Conservation (phyloP, 2,329 filamentous ascomycete genomes). For the Oidium heveae region DNA sequence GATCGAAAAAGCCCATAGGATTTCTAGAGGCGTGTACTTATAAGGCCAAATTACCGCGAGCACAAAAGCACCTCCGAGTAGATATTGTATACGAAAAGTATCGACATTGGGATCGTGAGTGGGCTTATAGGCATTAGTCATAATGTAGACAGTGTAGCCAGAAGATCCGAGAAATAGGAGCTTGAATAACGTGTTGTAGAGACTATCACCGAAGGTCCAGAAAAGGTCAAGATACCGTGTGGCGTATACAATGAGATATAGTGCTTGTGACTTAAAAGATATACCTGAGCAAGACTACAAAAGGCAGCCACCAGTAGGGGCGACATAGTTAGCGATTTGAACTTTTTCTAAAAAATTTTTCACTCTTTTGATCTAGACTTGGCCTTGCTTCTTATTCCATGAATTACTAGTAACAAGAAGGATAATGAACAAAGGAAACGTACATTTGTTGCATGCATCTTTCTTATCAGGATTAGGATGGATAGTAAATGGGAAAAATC, state of each 20-base stretch:
- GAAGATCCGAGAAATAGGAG: constrained; percentile 79
- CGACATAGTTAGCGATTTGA: neutral
- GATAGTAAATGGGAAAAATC: constrained; percentile 90
- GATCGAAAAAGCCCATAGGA: constrained; percentile 93
- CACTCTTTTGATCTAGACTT: too few species aligned
- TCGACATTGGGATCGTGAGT: constrained; percentile 94
- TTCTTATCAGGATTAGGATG: constrained; percentile 83
- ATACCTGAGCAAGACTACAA: constrained; percentile 79
- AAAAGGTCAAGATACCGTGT: constrained; percentile 89
- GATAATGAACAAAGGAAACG: constrained; percentile 10
- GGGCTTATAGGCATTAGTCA: constrained; percentile 92
- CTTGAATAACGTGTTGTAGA: constrained; percentile 92
- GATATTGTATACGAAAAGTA: constrained; percentile 90
- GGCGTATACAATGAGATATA: constrained; percentile 84
- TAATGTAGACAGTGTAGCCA: constrained; percentile 88
- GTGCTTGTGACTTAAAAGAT: constrained; percentile 93
- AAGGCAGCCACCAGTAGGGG: constrained; percentile 2
- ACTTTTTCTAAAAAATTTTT: too few species aligned
- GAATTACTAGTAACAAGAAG: neutral
- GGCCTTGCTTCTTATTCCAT: too few species aligned
- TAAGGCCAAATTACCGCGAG: constrained; percentile 68
- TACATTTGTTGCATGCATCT: constrained; percentile 86
- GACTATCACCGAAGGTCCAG: constrained; percentile 40
- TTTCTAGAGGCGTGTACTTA: constrained; percentile 59
- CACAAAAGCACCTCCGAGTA: constrained; percentile 56